Evolutionary conservation across 768 basidiomycete genomes (phyloP).

Genomic region (Mycena epipterygia): DNA sequence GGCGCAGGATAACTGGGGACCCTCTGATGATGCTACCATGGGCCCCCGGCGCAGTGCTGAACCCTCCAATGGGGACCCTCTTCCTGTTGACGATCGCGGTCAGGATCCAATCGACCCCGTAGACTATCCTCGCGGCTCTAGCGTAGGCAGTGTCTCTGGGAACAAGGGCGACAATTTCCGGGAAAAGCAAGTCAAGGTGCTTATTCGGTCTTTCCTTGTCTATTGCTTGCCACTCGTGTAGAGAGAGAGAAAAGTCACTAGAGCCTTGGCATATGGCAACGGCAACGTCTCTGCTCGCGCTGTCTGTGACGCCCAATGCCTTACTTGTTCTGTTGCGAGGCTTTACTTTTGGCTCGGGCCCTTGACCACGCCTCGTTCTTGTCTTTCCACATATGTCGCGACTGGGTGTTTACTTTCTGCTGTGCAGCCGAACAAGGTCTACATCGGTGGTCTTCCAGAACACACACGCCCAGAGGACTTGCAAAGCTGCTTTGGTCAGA

Average conservation of each 20-base stretch:
- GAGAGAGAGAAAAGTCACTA: conserved; percentile 45
- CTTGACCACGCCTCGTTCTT: conserved; percentile 61
- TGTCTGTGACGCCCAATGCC: conserved; percentile 52
- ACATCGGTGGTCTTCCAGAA: conserved; percentile 91
- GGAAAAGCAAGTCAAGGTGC: conserved; percentile 91
- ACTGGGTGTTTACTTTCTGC: conserved; percentile 79
- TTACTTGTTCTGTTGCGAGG: conserved; percentile 53
- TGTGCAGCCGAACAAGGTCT: conserved; percentile 93
- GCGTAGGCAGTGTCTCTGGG: conserved; percentile 58
- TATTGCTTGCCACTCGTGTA: conserved; percentile 29
- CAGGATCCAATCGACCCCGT: conserved; percentile 61
- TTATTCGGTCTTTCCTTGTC: conserved; percentile 63
- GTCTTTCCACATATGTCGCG: conserved; percentile 64
- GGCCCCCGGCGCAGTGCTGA: conserved; percentile 58
- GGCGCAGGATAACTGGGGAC: conserved; percentile 60
- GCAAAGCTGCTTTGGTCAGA: conserved; percentile 88
- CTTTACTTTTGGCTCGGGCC: conserved; percentile 55
- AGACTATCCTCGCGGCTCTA: conserved; percentile 67
- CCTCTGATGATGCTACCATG: conserved; percentile 63
- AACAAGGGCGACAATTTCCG: conserved; percentile 66
- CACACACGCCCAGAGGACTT: conserved; percentile 89
- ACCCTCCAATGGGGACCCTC: conserved; percentile 59
- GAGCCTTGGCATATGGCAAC: conserved; percentile 54
- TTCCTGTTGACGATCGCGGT: conserved; percentile 64
- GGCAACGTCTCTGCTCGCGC: conserved; percentile 53